Conservation (phyloP, 1,284 basidiomycete genomes). For the Mrakiaceae sp. region DNA sequence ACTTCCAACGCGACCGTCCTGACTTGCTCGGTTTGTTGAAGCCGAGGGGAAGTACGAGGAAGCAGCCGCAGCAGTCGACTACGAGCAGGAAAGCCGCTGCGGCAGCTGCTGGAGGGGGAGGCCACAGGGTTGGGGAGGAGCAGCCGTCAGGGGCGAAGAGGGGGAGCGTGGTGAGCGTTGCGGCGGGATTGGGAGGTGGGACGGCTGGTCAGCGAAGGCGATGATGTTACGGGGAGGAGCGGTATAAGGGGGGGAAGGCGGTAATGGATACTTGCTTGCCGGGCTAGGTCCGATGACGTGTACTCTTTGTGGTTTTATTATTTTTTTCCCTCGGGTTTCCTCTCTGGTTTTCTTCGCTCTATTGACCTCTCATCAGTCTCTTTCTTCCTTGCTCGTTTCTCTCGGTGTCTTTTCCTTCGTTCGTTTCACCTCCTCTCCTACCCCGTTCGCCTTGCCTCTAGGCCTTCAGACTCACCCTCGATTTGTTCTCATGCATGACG, state of each 20-base stretch:
- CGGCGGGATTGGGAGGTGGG: neutral
- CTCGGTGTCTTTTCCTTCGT: neutral
- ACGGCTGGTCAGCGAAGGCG: neutral
- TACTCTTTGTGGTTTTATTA: neutral
- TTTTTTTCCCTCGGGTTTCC: neutral
- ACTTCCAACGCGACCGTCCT: constrained; percentile 19
- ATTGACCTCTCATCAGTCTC: neutral
- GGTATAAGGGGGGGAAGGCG: neutral
- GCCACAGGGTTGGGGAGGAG: neutral
- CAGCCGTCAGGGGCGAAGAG: neutral
- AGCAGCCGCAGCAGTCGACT: constrained; percentile 10
- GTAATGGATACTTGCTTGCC: neutral
- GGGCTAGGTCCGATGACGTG: neutral
- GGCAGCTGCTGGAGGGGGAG: neutral
- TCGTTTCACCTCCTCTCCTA: too few relatives aligned
- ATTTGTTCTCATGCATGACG: too few relatives aligned
- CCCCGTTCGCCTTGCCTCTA: too few relatives aligned
- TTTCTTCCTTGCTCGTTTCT: neutral
- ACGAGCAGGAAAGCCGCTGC: constrained; percentile 17
- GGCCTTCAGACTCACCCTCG: too few relatives aligned
- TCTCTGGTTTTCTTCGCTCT: neutral
- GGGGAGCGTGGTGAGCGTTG: neutral
- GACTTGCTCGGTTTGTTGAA: constrained; percentile 20
- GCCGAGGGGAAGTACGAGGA: constrained; percentile 10
- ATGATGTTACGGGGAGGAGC: neutral